Base-by-base conservation (phyloP, 2,329 filamentous ascomycete genomes). In the Fusarium lateritium region DNA sequence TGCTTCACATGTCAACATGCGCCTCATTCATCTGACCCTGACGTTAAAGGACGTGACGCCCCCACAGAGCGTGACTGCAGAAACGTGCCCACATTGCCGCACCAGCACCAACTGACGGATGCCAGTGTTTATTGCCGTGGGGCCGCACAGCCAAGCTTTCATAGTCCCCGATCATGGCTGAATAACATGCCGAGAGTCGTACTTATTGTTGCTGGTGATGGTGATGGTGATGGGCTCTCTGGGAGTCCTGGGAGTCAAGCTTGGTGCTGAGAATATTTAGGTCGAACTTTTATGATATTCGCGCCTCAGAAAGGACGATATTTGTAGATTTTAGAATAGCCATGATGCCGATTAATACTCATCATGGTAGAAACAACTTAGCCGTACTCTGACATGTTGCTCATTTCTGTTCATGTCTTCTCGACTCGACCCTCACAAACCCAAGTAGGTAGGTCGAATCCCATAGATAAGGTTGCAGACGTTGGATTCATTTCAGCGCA, bases 1-100 rank as follows among this genome's bases (percentile, higher is more conserved):
- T 38, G 36, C 60, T 70, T 70, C 58, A 68, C 58, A 65, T 70
- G 58, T 52, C 42, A 40, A 57, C 65, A 60, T 69, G 61, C 39
- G 47, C 61, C 39, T 46, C 43, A 62, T 69, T 52, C 65, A 69
- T 65, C 65, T 69, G 66, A 65, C 65, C 54, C 21, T 50, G 44
- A 40, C 26, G 50, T 36, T 17, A 39, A 62, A 28, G 50, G 63
- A 38, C 46, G 62, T 67, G 63, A 67, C 62, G 47, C 56, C 62
- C 64, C 64, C 64, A 67, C 62, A 21, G 33, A 67, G 51, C 51
- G 64, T 68, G 65, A 68, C 65, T 56, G 26, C 21, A 64, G 59
- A 67, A 55, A 40, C 49, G 65, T 64, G 63, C 58, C 63, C 43
- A 38, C 62, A 50, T 42, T 43, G 31, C 52, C 50, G 56, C 62